Conservation (phyloP, 306 rosid species). For the Psophocarpus tetragonolobus region DNA sequence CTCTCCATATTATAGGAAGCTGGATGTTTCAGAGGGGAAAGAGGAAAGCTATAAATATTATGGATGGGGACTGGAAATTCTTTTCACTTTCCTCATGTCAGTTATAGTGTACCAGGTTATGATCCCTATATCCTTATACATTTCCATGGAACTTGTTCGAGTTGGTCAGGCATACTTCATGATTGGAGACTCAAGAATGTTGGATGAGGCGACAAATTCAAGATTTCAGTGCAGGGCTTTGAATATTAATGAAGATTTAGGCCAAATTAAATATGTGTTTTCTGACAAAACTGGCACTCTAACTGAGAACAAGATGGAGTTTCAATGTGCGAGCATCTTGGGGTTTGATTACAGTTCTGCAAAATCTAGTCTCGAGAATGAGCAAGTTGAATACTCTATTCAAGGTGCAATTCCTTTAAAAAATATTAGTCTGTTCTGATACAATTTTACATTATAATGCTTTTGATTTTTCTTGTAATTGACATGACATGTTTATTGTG, state of each 20-base stretch:
- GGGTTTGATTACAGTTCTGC: constrained; percentile 73
- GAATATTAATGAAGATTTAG: constrained; percentile 95
- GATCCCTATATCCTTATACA: constrained; percentile 95
- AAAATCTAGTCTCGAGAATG: constrained; percentile 35
- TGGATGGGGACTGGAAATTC: constrained; percentile 74
- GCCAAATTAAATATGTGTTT: constrained; percentile 89
- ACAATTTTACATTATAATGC: not conserved
- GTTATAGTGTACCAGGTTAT: constrained; percentile 90
- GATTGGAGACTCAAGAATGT: constrained; percentile 75
- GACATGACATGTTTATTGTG: constrained; percentile 19
- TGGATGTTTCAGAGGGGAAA: constrained; percentile 38
- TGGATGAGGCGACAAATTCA: constrained; percentile 74
- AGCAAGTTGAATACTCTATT: constrained; percentile 52
- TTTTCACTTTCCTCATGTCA: constrained; percentile 91
- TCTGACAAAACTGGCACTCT: constrained; percentile 98
- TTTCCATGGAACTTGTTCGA: constrained; percentile 96
- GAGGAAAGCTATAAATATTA: constrained; percentile 55
- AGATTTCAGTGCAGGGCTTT: constrained; percentile 93
- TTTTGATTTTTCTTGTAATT: not conserved
- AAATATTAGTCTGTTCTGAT: constrained; percentile 3
- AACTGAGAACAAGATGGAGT: constrained; percentile 97
- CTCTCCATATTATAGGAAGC: constrained; percentile 71
- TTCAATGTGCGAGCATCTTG: constrained; percentile 84
- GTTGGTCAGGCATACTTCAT: constrained; percentile 95
- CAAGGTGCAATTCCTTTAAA: constrained; percentile 49